Base-by-base conservation (phyloP, 1,139 yeast species). In the Kodamaea arcana region DNA sequence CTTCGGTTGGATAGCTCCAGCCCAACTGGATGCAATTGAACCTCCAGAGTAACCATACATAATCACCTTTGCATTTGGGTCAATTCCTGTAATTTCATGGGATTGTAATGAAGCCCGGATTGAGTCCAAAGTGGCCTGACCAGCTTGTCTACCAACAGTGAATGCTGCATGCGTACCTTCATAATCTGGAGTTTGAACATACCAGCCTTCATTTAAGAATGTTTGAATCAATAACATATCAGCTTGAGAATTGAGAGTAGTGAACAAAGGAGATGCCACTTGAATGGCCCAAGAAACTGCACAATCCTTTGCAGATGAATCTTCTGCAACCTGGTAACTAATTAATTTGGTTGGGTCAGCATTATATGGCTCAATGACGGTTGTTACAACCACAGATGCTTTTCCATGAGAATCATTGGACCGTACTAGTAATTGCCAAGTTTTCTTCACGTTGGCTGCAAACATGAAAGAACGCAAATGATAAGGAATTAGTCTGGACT, bases 11-110 rank as follows among this genome's bases (percentile, higher is more conserved):
- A 63, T 42, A 11, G 56, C 48, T 1, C 68, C 57, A 6, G 66
- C 68, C 70, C 70, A 65, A 1, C 57, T 56, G 3, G 61, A 41
- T 3, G 69, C 62, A 13, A 60, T 42, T 2, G 65, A 46, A 2
- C 68, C 68, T 5, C 69, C 68, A 6, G 65, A 58, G 38, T 62
- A 18, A 10, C 24, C 31, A 18, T 29, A 18, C n/a, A 29, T 18
- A 16, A 29, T 29, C 17, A 54, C 45, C 29, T 50, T 42, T 10
- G 65, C 60, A 27, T 48, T 43, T 1, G 44, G 7, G 4, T 44
- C 33, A 10, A 57, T 25, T 1, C 56, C 54, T 3, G 66, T 55
- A 10, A 46, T 32, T 8, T 12, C 15, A 14, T 16, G 7, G 13
- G 60, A 43, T 1, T 39, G 31, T 27, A 58, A 44, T 1, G 51